phyloP scores from a whole-genome alignment of 2,329 filamentous ascomycete genomes.

The Lachnellula subtilissima region DNA sequence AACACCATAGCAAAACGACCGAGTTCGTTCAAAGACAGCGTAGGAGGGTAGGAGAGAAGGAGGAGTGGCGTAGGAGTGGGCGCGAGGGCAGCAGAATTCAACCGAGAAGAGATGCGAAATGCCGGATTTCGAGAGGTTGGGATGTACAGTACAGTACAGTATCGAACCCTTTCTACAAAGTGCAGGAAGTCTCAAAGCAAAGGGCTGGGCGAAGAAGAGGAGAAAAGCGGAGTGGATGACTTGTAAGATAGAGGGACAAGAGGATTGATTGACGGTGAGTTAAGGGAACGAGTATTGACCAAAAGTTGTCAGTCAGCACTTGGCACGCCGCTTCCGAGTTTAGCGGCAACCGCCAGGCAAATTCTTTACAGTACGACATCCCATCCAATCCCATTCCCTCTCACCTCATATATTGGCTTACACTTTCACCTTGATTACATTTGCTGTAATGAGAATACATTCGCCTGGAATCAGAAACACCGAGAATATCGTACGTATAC shows the following conservation, averaged over 20 bases:
- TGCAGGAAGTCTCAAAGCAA: background rate
- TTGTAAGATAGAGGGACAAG: background rate
- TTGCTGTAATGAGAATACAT: no score
- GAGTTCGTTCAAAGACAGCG: conserved; percentile 3
- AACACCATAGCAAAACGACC: conserved; percentile 22
- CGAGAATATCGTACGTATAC: no score
- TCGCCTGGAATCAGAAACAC: no score
- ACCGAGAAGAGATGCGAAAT: conserved; percentile 1
- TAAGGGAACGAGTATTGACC: background rate
- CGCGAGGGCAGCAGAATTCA: conserved; percentile 1
- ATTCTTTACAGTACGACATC: no score
- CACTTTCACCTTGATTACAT: no score
- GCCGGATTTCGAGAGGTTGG: background rate
- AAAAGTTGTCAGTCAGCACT: no score
- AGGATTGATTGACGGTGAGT: background rate
- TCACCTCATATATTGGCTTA: no score
- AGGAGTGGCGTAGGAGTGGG: conserved; percentile 1
- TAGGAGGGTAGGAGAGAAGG: conserved; percentile 4
- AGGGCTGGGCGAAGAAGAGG: background rate
- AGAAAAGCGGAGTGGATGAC: background rate
- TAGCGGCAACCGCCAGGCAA: no score
- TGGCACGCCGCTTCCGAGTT: no score
- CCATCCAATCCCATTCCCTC: no score
- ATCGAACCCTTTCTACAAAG: background rate
- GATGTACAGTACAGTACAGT: background rate